phyloP scores from a whole-genome alignment of 2,329 filamentous ascomycete genomes.

The Ascocoryne sarcoides region DNA sequence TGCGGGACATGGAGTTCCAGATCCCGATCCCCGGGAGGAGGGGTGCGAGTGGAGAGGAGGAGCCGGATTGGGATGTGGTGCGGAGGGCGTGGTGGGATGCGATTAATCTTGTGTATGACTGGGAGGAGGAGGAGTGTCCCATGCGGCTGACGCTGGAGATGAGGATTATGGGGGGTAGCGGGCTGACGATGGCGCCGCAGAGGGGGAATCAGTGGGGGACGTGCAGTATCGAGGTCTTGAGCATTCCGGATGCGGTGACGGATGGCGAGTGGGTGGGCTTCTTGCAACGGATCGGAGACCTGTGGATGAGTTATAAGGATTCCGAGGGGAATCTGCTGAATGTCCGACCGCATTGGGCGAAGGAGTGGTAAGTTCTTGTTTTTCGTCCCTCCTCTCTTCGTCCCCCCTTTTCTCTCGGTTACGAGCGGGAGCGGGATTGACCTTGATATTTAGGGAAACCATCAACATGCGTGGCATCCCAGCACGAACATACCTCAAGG shows the following conservation, averaged over 20 bases:
- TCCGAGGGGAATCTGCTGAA: slow-evolving; percentile 26
- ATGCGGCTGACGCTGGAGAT: slow-evolving; percentile 38
- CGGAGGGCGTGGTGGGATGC: slow-evolving; percentile 43
- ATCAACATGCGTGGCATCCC: slow-evolving; percentile 28
- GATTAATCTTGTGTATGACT: slow-evolving; percentile 35
- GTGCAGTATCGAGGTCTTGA: slow-evolving; percentile 36
- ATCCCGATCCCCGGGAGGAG: slow-evolving; percentile 31
- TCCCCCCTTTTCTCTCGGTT: neutral
- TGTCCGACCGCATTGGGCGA: slow-evolving; percentile 38
- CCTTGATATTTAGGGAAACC: slow-evolving; percentile 16
- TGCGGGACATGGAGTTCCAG: slow-evolving; percentile 37
- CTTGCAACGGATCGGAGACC: slow-evolving; percentile 33
- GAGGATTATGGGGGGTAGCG: slow-evolving; percentile 35
- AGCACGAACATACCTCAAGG: slow-evolving; percentile 29
- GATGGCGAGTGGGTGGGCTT: slow-evolving; percentile 34
- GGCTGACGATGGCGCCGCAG: slow-evolving; percentile 38
- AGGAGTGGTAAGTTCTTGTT: slow-evolving; percentile 35
- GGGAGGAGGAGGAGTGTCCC: slow-evolving; percentile 25
- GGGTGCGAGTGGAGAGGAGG: slow-evolving; percentile 22
- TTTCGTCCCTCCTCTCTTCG: neutral
- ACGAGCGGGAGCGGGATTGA: no score
- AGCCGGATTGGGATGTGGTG: slow-evolving; percentile 35
- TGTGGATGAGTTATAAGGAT: slow-evolving; percentile 33
- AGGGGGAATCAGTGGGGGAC: slow-evolving; percentile 34
- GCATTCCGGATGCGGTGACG: slow-evolving; percentile 31